phyloP scores from a whole-genome alignment of 2,329 filamentous ascomycete genomes.

The Sordariomycetes sp. region DNA sequence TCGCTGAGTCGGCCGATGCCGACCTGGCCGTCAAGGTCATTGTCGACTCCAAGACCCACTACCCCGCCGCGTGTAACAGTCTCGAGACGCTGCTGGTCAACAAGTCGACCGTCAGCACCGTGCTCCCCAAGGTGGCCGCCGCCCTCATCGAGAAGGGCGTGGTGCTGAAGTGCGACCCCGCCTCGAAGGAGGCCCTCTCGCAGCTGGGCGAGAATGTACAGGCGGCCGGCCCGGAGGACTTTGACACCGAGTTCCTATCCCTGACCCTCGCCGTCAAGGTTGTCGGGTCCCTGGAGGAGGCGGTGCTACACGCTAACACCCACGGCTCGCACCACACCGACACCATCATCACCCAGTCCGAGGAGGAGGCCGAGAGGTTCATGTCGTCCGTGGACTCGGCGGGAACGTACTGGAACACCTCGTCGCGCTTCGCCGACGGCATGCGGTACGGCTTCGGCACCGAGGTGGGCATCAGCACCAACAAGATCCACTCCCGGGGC shows the following conservation, averaged over 20 bases:
- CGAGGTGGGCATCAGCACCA: conserved; percentile 96
- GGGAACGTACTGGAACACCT: conserved; percentile 95
- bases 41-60: conserved; percentile 86
- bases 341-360: conserved; percentile 66
- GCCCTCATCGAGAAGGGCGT: conserved; percentile 71
- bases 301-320: conserved; percentile 79
- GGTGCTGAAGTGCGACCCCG: conserved; percentile 65
- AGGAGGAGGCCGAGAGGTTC: conserved; percentile 64
- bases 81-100: conserved; percentile 88
- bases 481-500: conserved; percentile 92
- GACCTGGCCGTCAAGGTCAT: conserved; percentile 65
- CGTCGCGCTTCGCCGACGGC: conserved; percentile 87
- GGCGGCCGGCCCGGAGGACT: conserved; percentile 62
- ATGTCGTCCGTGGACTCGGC: conserved; percentile 79
- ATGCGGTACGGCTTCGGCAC: conserved; percentile 97
- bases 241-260: conserved; percentile 79
- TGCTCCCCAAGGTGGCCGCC: conserved; percentile 62
- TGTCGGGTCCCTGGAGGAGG: conserved; percentile 56
- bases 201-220: conserved; percentile 43
- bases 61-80: conserved; percentile 91
- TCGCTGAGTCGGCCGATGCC: conserved; percentile 67
- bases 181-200: conserved; percentile 54
- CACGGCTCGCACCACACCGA: conserved; percentile 95
- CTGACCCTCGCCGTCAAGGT: conserved; percentile 77
- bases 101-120: conserved; percentile 51